A percentile compares a stretch with the other conserved stretches of the same genome.
Evolutionary conservation across 495 filamentous ascomycete genomes (phyloP).

Genomic region (Extremus antarcticus): DNA sequence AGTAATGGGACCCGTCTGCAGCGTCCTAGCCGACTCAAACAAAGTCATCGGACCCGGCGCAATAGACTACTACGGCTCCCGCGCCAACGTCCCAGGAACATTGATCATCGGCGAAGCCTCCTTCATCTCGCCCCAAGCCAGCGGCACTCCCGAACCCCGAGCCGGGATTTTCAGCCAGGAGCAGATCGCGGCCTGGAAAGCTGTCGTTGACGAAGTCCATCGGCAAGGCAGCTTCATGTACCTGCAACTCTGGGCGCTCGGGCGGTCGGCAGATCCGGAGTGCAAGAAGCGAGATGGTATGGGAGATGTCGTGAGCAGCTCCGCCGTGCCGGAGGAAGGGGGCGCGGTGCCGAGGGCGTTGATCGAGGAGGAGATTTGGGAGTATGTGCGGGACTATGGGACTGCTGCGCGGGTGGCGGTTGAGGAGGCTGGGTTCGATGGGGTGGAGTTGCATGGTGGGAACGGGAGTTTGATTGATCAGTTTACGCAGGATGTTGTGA

Average conservation of each 20-base stretch:
- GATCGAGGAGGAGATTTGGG: conserved; percentile 46
- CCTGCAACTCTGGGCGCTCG: conserved; percentile 57
- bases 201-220: conserved; percentile 56
- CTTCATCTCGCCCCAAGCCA: conserved; percentile 46
- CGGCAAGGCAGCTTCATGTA: conserved; percentile 51
- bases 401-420: conserved; percentile 54
- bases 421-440: conserved; percentile 57
- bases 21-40: conserved; percentile 27
- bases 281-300: conserved; percentile 31
- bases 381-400: conserved; percentile 47
- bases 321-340: conserved; percentile 31
- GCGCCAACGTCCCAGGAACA: conserved; percentile 46
- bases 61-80: conserved; percentile 51
- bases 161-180: conserved; percentile 53
- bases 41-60: conserved; percentile 35
- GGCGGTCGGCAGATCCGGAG: conserved; percentile 42
- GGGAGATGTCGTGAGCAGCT: conserved; percentile 13
- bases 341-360: conserved; percentile 37
- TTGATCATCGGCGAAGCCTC: conserved; percentile 56
- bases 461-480: conserved; percentile 71
- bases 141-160: conserved; percentile 38
- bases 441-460: conserved; percentile 62
- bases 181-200: conserved; percentile 53
- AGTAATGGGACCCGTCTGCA: conserved; percentile 18
- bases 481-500: conserved; percentile 53